Evolutionary conservation across 805 yeast species (phyloP).

Genomic region (Ogataea siamensis): DNA sequence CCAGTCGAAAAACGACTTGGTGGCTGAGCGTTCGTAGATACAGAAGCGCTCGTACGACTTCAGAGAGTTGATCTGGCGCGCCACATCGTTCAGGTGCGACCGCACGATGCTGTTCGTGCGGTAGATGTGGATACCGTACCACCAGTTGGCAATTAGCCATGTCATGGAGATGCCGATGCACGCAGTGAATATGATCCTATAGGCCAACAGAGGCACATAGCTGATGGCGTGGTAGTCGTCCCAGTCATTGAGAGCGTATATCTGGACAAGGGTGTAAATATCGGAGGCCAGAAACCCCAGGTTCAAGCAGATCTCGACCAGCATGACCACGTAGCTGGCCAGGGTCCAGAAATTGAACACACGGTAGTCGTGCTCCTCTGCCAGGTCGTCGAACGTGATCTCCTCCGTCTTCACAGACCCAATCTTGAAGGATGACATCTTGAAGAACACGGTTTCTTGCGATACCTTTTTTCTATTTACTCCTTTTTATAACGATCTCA

Average conservation of each 20-base stretch:
- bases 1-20: constrained; percentile 65
- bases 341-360: constrained; percentile 45
- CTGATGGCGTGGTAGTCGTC: constrained; percentile 31
- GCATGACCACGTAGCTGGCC: constrained; percentile 40
- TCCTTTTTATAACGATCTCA: constrained; percentile 7
- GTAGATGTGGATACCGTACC: constrained; percentile 57
- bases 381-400: constrained; percentile 30
- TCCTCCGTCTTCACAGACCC: constrained; percentile 21
- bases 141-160: constrained; percentile 53
- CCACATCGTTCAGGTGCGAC: constrained; percentile 64
- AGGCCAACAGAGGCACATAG: constrained; percentile 33
- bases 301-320: constrained; percentile 45
- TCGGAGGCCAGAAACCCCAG: constrained; percentile 61
- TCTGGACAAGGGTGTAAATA: constrained; percentile 72
- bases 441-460: constrained; percentile 1
- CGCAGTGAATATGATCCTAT: constrained; percentile 40
- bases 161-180: constrained; percentile 73
- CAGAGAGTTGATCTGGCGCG: constrained; percentile 57
- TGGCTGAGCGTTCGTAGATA: constrained; percentile 64
- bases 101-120: constrained; percentile 63
- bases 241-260: constrained; percentile 62
- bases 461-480: constrained; percentile 1
- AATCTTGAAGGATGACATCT: constrained; percentile 6
- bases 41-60: constrained; percentile 66
- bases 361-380: constrained; percentile 30